Percentiles rank a stretch among this genome's conserved stretches.
Conservation (phyloP, 805 yeast species). For the Suhomyces vadensis region DNA sequence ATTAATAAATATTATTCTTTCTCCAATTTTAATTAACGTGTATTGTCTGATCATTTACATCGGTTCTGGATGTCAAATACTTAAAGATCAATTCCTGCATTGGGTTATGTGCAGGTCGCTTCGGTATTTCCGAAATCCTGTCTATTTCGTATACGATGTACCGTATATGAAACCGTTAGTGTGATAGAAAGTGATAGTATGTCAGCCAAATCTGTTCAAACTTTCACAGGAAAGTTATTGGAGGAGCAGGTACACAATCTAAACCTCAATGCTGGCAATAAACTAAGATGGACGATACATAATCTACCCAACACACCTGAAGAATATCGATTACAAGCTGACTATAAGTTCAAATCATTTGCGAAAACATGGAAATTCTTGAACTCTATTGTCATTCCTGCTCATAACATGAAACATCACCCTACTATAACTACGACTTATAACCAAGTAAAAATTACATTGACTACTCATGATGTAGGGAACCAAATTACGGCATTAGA, state of each 20-base stretch:
- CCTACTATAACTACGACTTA: constrained; percentile 68
- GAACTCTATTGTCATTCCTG: constrained; percentile 54
- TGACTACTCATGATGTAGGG: constrained; percentile 67
- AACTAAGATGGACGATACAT: neutral
- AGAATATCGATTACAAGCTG: constrained; percentile 26
- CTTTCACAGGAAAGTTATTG: constrained; percentile 9
- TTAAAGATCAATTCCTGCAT: constrained; percentile 1
- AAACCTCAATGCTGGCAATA: constrained; percentile 7
- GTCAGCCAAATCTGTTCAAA: constrained; percentile 1
- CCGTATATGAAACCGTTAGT: neutral
- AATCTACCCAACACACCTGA: neutral
- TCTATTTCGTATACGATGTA: neutral
- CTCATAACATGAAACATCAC: constrained; percentile 66
- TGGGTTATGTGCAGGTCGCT: neutral
- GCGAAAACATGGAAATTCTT: constrained; percentile 69
- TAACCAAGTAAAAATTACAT: constrained; percentile 52
- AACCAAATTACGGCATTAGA: constrained; percentile 56
- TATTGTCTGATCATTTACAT: too few relatives aligned
- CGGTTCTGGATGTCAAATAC: too few relatives aligned
- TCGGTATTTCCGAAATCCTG: too few relatives aligned
- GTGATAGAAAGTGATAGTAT: too few relatives aligned
- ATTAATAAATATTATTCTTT: too few relatives aligned
- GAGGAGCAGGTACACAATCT: constrained; percentile 12
- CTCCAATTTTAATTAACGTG: too few relatives aligned
- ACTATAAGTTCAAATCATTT: constrained; percentile 49